Evolutionary conservation across 495 filamentous ascomycete genomes (phyloP).

Genomic region (Penicillium longicatenatum): DNA sequence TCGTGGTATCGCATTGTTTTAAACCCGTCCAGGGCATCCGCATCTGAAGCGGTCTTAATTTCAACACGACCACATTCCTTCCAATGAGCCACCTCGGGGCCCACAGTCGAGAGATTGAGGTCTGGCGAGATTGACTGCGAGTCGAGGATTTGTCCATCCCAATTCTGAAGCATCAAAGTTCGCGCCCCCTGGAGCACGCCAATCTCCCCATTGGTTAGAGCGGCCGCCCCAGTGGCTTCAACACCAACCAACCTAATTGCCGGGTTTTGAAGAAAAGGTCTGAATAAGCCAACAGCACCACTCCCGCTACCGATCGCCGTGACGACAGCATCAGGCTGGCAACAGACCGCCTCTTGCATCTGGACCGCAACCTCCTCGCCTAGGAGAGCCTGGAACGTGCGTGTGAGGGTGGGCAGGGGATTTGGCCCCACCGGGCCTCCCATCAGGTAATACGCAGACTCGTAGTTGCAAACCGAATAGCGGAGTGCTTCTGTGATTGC

Average conservation of each 20-base stretch:
- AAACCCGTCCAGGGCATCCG: conserved; percentile 38
- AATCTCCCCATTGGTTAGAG: conserved; percentile 27
- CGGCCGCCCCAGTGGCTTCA: conserved; percentile 29
- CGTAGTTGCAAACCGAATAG: conserved; percentile 33
- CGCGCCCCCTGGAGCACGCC: conserved; percentile 38
- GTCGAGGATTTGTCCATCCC: conserved; percentile 34
- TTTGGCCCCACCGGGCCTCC: conserved; percentile 35
- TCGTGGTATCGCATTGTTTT: conserved; percentile 32
- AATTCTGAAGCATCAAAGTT: conserved; percentile 35
- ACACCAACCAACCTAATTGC: conserved; percentile 29
- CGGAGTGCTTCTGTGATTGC: conserved; percentile 38
- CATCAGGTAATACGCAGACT: conserved; percentile 37
- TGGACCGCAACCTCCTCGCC: conserved; percentile 37
- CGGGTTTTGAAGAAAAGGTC: conserved; percentile 27
- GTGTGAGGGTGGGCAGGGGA: conserved; percentile 33
- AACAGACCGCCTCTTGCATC: conserved; percentile 22
- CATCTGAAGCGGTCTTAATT: conserved; percentile 31
- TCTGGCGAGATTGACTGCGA: conserved; percentile 38
- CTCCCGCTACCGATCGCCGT: conserved; percentile 32
- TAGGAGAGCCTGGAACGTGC: conserved; percentile 37
- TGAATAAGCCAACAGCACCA: conserved; percentile 34
- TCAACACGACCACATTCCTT: conserved; percentile 33
- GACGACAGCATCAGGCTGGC: conserved; percentile 33
- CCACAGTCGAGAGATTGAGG: conserved; percentile 36
- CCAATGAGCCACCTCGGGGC: conserved; percentile 39